These are phyloP conservation scores for Groenewaldozyma tartarivorans DNA, from an alignment of 805 yeast genomes.

Conservation along the genomic window DNA sequence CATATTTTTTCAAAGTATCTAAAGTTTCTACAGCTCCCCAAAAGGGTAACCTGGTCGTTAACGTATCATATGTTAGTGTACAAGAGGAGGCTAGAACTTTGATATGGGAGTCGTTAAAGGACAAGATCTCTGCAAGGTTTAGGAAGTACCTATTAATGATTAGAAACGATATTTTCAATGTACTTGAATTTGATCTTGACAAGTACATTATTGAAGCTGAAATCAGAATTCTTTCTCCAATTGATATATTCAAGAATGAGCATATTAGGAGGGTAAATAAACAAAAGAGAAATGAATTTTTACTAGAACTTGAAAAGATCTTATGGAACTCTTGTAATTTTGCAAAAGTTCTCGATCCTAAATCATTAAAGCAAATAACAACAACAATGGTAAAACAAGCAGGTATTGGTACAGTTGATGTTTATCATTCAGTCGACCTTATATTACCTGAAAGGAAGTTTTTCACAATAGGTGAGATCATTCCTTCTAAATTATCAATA, in stretches of 20 bases:
- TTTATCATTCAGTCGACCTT: constrained; percentile 50
- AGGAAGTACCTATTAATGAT: constrained; percentile 1
- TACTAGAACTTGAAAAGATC: no score
- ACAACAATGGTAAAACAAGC: no score
- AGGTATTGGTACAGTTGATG: constrained; percentile 52
- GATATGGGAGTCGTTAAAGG: not conserved
- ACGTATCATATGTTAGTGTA: not conserved
- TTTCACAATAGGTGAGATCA: constrained; percentile 55
- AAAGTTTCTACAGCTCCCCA: not conserved
- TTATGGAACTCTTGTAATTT: no score
- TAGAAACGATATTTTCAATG: not conserved
- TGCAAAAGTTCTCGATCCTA: no score
- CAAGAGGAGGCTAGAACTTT: not conserved
- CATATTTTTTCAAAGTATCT: not conserved
- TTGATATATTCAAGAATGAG: not conserved
- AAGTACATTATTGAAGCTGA: constrained; percentile 3
- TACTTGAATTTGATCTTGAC: constrained; percentile 3
- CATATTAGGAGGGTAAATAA: no score
- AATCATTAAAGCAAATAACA: no score
- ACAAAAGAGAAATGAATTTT: no score
- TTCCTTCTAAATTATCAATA: constrained; percentile 36
- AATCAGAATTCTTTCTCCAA: constrained; percentile 26
- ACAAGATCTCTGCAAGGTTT: not conserved
- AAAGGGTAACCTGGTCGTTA: not conserved
- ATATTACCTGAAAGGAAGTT: constrained; percentile 29